Evolutionary conservation across 768 basidiomycete genomes (phyloP).

Genomic region (Lactarius quietus): DNA sequence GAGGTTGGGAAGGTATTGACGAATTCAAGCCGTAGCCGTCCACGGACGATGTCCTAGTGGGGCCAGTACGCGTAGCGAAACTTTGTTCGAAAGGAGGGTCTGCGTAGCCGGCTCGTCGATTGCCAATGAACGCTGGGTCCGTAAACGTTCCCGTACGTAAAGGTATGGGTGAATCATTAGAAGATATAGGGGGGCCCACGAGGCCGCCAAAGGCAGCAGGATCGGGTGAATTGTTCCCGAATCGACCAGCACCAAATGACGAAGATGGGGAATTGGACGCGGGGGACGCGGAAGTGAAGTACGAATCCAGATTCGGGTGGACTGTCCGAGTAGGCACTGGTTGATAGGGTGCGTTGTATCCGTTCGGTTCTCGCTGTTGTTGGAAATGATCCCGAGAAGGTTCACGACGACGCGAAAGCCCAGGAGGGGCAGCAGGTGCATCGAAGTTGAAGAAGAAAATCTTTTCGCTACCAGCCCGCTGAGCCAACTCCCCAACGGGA

Average conservation of each 20-base stretch:
- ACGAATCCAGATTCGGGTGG: conserved; percentile 64
- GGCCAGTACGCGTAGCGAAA: conserved; percentile 12
- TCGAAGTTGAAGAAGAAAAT: conserved; percentile 58
- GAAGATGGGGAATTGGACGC: conserved; percentile 71
- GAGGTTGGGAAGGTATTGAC: conserved; percentile 17
- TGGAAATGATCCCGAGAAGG: conserved; percentile 45
- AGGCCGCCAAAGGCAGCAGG: conserved; percentile 52
- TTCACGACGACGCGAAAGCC: conserved; percentile 48
- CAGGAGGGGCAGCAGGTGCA: conserved; percentile 47
- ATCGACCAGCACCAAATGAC: conserved; percentile 60
- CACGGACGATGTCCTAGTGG: conserved; percentile 16
- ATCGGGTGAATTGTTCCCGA: conserved; percentile 68
- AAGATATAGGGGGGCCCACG: conserved; percentile 34
- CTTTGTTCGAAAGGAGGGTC: conserved; percentile 23
- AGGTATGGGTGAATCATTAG: conserved; percentile 15
- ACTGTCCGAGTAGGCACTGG: conserved; percentile 60
- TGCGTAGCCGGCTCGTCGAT: conserved; percentile 20
- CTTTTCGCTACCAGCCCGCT: conserved; percentile 50
- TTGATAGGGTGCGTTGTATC: conserved; percentile 56
- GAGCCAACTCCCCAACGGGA: conserved; percentile 56
- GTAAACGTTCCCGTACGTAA: conserved; percentile 19
- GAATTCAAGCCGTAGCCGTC: conserved; percentile 21
- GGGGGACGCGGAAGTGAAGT: conserved; percentile 49
- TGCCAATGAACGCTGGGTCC: conserved; percentile 7
- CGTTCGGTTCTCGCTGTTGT: conserved; percentile 37